Evolutionary conservation across 2,329 filamentous ascomycete species (phyloP), one percentile per base, ranked within the genome.

Genomic region (Metarhizium rileyi): DNA sequence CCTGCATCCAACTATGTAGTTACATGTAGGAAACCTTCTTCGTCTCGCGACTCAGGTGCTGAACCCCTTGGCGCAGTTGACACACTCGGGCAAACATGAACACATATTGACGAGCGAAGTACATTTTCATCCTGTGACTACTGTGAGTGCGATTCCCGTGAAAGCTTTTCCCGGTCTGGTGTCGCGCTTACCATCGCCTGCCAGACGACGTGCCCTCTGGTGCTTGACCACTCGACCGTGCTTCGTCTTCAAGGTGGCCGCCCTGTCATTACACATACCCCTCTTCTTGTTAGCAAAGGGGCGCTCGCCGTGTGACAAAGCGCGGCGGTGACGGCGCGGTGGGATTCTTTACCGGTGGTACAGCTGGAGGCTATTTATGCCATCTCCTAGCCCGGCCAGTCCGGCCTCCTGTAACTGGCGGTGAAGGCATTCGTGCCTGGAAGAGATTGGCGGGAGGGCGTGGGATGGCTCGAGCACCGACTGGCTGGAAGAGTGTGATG

Each of bases 321-420:
- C 22, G 38, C 16, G 12, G 20, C 28, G 18, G 7, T 20, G 41
- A 30, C 18, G n/a, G n/a, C n/a, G n/a, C n/a, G n/a, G n/a, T 8
- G 12, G 10, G n/a, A 18, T 14, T 22, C 16, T 25, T 42, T 43
- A 49, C 51, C 46, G 45, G 33, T 48, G 46, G 28, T 53, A 53
- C n/a, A 48, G 18, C n/a, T 33, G 20, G 10, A 46, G 5, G 12
- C 46, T 47, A 12, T 36, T 25, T 33, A 36, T 20, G 4, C 23
- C 43, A 33, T 52, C 46, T 12, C 48, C 43, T 5, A 54, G 45
- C 1, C 52, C 52, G 10, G 44, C 41, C n/a, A 54, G 16, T 14
- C 52, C 52, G 6, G 50, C 50, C 12, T 49, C 41, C 22, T 50
- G 30, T 38, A 54, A 44, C 16, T 50, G 43, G 20, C 20, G 50